Conservation (phyloP, 179 eudicot species). For the Pouteria campechiana region DNA sequence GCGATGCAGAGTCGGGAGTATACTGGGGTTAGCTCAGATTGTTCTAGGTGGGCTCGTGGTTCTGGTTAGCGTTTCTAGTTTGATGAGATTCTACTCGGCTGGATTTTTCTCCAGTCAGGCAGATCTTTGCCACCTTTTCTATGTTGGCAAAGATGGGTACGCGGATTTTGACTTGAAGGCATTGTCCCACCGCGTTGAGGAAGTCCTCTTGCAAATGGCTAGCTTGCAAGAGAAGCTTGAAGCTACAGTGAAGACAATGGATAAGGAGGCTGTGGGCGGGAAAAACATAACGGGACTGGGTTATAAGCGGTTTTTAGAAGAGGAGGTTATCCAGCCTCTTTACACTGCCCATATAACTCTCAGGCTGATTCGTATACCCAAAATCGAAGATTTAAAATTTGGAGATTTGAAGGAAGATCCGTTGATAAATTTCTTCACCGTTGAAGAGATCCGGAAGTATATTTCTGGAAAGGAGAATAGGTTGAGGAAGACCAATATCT, state of each 20-base stretch:
- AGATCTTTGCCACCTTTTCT: conserved; percentile 67
- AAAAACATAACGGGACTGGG: conserved; percentile 34
- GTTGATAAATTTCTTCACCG: conserved; percentile 56
- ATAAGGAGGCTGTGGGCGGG: conserved; percentile 22
- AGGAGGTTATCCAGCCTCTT: conserved; percentile 64
- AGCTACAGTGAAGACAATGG: conserved; percentile 47
- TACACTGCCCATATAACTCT: conserved; percentile 79
- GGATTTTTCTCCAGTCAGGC: conserved; percentile 62
- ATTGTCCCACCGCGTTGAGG: conserved; percentile 44
- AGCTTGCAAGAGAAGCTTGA: conserved; percentile 65
- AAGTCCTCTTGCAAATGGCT: conserved; percentile 74
- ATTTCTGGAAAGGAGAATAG: conserved; percentile 82
- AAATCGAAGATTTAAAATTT: conserved; percentile 23
- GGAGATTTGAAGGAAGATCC: conserved; percentile 48
- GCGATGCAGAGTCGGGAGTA: conserved; percentile 34
- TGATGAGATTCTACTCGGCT: conserved; percentile 53
- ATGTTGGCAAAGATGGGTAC: conserved; percentile 22
- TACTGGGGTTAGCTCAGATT: conserved; percentile 58
- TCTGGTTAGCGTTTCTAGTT: conserved; percentile 54
- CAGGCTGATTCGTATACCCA: conserved; percentile 75
- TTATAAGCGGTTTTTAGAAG: conserved; percentile 65
- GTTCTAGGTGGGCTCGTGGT: conserved; percentile 67
- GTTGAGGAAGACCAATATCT: conserved; percentile 52
- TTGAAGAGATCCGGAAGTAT: conserved; percentile 86
- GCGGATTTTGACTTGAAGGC: conserved; percentile 48